Conservation (phyloP, 1,284 basidiomycete genomes). For the Laetiporus sulphureus region DNA sequence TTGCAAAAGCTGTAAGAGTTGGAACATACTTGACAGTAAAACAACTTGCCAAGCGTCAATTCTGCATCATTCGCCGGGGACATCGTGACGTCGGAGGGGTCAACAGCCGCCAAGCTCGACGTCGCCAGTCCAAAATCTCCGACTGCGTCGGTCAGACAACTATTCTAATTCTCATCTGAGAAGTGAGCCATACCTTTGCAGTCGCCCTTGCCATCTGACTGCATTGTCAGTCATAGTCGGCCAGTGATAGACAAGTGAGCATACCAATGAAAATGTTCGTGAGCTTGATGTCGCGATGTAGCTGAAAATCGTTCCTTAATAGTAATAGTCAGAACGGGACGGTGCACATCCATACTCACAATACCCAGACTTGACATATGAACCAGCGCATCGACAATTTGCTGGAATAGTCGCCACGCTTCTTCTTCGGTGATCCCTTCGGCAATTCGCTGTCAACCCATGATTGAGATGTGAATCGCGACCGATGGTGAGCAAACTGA, state of each 20-base stretch:
- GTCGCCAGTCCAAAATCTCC: slow-evolving; percentile 94
- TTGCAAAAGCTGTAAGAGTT: slow-evolving; percentile 5
- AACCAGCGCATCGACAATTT: slow-evolving; percentile 88
- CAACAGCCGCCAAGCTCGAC: slow-evolving; percentile 71
- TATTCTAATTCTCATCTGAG: neutral
- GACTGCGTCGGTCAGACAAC: slow-evolving; percentile 36
- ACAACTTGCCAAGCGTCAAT: slow-evolving; percentile 62
- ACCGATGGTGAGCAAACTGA: slow-evolving; percentile 20
- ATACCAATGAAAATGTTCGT: slow-evolving; percentile 88
- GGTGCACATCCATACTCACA: slow-evolving; percentile 31
- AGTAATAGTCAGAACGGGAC: slow-evolving; percentile 3
- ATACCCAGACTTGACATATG: slow-evolving; percentile 89
- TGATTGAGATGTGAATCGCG: neutral
- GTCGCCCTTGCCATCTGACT: slow-evolving; percentile 86
- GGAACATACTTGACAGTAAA: neutral
- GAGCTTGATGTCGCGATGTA: slow-evolving; percentile 91
- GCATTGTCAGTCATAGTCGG: neutral
- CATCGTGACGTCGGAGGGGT: slow-evolving; percentile 56
- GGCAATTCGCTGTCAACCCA: slow-evolving; percentile 53
- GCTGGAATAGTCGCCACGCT: slow-evolving; percentile 85
- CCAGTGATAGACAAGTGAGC: neutral
- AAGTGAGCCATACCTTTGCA: slow-evolving; percentile 58
- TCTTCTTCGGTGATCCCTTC: slow-evolving; percentile 80
- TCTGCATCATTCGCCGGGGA: slow-evolving; percentile 47
- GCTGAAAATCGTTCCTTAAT: slow-evolving; percentile 26